phyloP scores from a whole-genome alignment of 2,329 filamentous ascomycete species.

The Fusarium nodosum region DNA sequence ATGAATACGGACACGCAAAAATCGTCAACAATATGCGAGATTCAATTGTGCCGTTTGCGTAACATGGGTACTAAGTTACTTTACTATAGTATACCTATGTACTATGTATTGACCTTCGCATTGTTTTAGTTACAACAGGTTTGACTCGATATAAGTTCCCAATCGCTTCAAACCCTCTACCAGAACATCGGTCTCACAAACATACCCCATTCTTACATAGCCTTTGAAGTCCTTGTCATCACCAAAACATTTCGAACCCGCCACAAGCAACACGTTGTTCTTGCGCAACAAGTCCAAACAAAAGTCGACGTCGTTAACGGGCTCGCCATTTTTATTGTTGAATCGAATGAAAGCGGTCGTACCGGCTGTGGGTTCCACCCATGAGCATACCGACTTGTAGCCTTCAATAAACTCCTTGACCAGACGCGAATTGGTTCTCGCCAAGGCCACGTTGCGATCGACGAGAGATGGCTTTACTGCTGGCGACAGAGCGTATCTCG shows the following conservation, averaged over 20 bases:
- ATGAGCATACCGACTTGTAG: slow-evolving; percentile 74
- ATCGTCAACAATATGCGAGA: slow-evolving; percentile 6
- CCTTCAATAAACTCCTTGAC: slow-evolving; percentile 76
- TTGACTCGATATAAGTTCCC: slow-evolving; percentile 55
- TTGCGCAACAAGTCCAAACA: slow-evolving; percentile 76
- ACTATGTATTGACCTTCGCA: background rate
- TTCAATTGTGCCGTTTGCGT: background rate
- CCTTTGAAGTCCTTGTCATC: slow-evolving; percentile 74
- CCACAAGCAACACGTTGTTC: slow-evolving; percentile 80
- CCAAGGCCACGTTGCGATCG: slow-evolving; percentile 71
- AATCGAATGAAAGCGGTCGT: slow-evolving; percentile 86
- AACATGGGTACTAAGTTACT: background rate
- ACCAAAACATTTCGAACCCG: slow-evolving; percentile 81
- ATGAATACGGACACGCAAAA: background rate
- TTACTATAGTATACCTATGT: background rate
- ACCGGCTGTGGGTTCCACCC: slow-evolving; percentile 81
- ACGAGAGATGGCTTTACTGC: slow-evolving; percentile 59
- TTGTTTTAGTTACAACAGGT: slow-evolving; percentile 13
- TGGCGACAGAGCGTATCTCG: slow-evolving; percentile 76
- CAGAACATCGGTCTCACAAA: slow-evolving; percentile 77
- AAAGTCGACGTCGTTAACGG: slow-evolving; percentile 79
- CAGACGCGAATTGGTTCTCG: slow-evolving; percentile 74
- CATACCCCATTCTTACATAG: slow-evolving; percentile 83
- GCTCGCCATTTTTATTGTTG: slow-evolving; percentile 66
- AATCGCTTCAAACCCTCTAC: slow-evolving; percentile 71